Percentiles rank a stretch among this genome's conserved stretches.
These are phyloP conservation scores for Cardamine resedifolia DNA, from an alignment of 345 rosid genomes.

Conservation along the genomic window DNA sequence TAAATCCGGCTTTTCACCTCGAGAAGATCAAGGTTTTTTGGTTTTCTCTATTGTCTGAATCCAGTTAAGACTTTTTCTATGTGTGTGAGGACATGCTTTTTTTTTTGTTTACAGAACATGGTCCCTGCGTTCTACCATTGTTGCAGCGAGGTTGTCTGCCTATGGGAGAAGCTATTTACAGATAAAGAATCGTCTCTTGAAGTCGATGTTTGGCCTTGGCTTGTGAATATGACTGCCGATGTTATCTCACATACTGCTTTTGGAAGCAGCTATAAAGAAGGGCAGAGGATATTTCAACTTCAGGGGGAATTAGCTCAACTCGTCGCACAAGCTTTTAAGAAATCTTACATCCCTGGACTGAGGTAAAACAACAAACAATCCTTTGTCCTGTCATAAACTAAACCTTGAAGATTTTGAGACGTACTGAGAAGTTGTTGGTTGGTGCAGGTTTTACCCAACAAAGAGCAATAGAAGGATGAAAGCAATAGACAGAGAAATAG, in stretches of 20 bases:
- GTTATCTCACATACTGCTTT: conserved; percentile 46
- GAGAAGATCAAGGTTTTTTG: conserved; percentile 54
- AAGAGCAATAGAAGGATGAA: conserved; percentile 44
- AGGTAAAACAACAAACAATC: conserved; percentile 20
- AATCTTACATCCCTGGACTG: conserved; percentile 42
- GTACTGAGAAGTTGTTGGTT: not conserved
- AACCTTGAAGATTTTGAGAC: not conserved
- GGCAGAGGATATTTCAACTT: conserved; percentile 39
- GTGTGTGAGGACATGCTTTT: not conserved
- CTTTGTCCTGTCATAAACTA: not conserved
- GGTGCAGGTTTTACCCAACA: conserved; percentile 49
- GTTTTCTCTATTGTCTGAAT: not conserved
- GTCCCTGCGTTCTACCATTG: conserved; percentile 38
- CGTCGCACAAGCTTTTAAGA: conserved; percentile 30
- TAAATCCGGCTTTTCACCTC: conserved; percentile 52
- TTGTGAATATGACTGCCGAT: conserved; percentile 42
- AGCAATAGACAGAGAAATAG: conserved; percentile 39
- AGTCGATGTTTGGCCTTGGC: conserved; percentile 45
- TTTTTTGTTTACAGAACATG: conserved; percentile 37
- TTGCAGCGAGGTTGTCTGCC: conserved; percentile 33
- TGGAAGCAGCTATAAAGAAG: conserved; percentile 47
- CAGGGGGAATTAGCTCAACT: conserved; percentile 39
- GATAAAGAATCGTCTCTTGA: conserved; percentile 30
- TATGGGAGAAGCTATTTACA: conserved; percentile 35
- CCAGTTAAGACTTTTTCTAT: not conserved